Evolutionary conservation across 176 grass and related monocot species (phyloP), one percentile per base, ranked within the genome.

Genomic region (Oryza punctata): DNA sequence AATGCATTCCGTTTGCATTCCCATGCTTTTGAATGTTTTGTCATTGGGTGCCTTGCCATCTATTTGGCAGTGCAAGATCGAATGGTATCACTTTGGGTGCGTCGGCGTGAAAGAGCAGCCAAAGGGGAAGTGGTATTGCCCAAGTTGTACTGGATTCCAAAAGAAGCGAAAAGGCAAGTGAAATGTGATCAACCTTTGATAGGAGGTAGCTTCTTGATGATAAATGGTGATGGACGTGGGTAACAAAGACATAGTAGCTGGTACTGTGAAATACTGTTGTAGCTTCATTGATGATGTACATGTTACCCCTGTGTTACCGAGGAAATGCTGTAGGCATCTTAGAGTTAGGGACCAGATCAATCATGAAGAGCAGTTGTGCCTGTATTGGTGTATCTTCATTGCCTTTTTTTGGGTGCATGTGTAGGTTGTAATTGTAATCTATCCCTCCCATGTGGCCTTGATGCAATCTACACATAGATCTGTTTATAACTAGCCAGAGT

Each of bases 81-180:
- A 99, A 69, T 99, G 96, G 96, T 95, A 89, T 63, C 96, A 99
- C 85, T 92, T 94, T 50, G 96, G 91, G 69, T 98, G 96, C 10
- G 96, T 96, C 40, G 87, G 91, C 7, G 67, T 98, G 76, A 98
- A 96, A 86, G 96, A 98, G 67, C 93, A 94, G n/a, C 96, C 96
- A 0, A 98, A 95, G 78, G 96, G 96, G 8, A 98, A 98, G 78
- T 98, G 96, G 96, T 98, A 90, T 72, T 98, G 93, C 85, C 87
- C 85, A 68, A 93, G 82, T 46, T 98, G 96, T 33, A 54, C 73
- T 16, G 81, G 83, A 29, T 81, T 89, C 85, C 91, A 93, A 13
- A 98, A 98, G 85, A 94, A 92, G 77, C 86, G 90, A 18, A 98
- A 95, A 85, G 91, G 87, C 59, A 95, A 91, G 57, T 92, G 84